Evolutionary conservation across 768 basidiomycete genomes (phyloP), one percentile per base, ranked within the genome.

Genomic region (Clavaria fumosa): DNA sequence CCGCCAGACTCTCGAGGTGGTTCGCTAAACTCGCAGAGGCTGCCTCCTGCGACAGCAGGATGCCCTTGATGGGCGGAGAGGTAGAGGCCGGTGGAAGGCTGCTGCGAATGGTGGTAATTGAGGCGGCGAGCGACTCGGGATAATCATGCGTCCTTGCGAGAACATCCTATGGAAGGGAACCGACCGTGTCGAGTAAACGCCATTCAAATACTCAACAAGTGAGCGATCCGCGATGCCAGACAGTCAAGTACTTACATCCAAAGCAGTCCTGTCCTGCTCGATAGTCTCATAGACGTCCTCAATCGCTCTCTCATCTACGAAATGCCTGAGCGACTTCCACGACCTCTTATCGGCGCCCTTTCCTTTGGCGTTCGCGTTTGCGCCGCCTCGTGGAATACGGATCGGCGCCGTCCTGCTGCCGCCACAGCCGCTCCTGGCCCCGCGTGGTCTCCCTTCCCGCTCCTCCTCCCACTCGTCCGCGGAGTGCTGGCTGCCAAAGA

Each of bases 281-380:
- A 88, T 70, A 1, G 62, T 64, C 38, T 88, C 85, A 32, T 79
- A 51, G 14, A 74, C 65, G 43, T 82, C 78, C 37, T 89, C 85
- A 24, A 88, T 75, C 5, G 74, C 78, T 21, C 74, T 66, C 46
- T 89, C 85, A 47, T 86, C 81, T 23, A 86, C 80, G 53, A 89
- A 88, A 51, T 88, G 83, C 23, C 85, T 69, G 23, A 88, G 50
- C 0, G 78, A 81, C 63, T 84, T 88, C 84, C 84, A 86, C 22
- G 60, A 64, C 27, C 60, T 63, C 40, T 73, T 61, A 46, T 78
- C 75, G 18, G 50, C 39, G 37, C 44, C 47, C 18, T 5, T 15
- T 9, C 40, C 40, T n/a, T n/a, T n/a, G n/a, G n/a, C n/a, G n/a
- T n/a, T n/a, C n/a, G n/a, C n/a, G n/a, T n/a, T n/a, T 36, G 23